A percentile compares a stretch with the other conserved stretches of the same genome.
Conservation (phyloP, 2,329 filamentous ascomycete species). For the Fusarium bulbicola region DNA sequence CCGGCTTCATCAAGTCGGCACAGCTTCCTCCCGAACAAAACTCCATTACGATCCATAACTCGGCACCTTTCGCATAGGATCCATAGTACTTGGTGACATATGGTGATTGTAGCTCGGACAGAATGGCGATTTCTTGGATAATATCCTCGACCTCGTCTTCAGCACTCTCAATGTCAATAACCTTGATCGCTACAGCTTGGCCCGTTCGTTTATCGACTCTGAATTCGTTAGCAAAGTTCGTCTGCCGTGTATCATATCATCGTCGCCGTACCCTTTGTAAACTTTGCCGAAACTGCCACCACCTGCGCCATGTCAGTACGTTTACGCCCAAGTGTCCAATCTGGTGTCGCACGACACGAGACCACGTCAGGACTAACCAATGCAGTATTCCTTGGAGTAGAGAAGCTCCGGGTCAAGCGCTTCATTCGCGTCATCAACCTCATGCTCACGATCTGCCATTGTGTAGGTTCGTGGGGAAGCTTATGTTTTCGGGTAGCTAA, state of each 20-base stretch:
- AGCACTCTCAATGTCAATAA: slow-evolving; percentile 98
- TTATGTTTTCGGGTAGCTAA: slow-evolving; percentile 10
- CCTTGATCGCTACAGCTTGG: slow-evolving; percentile 94
- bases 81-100: slow-evolving; percentile 99
- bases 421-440: slow-evolving; percentile 59
- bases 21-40: slow-evolving; percentile 98
- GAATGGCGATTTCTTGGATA: slow-evolving; percentile 97
- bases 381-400: slow-evolving; percentile 93
- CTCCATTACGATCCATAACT: slow-evolving; percentile 99
- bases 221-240: slow-evolving; percentile 13
- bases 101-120: slow-evolving; percentile 93
- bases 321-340: slow-evolving; percentile 17
- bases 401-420: slow-evolving; percentile 83
- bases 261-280: slow-evolving; percentile 81
- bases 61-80: slow-evolving; percentile 93
- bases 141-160: slow-evolving; percentile 99
- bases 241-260: not conserved
- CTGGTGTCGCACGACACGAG: not conserved
- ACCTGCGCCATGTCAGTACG: slow-evolving; percentile 60
- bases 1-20: slow-evolving; percentile 94
- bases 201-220: slow-evolving; percentile 94
- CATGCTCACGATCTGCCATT: slow-evolving; percentile 61
- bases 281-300: slow-evolving; percentile 98
- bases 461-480: slow-evolving; percentile 17
- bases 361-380: slow-evolving; percentile 64